phyloP scores from a whole-genome alignment of 2,329 filamentous ascomycete species.

The Polytolypa hystricis region DNA sequence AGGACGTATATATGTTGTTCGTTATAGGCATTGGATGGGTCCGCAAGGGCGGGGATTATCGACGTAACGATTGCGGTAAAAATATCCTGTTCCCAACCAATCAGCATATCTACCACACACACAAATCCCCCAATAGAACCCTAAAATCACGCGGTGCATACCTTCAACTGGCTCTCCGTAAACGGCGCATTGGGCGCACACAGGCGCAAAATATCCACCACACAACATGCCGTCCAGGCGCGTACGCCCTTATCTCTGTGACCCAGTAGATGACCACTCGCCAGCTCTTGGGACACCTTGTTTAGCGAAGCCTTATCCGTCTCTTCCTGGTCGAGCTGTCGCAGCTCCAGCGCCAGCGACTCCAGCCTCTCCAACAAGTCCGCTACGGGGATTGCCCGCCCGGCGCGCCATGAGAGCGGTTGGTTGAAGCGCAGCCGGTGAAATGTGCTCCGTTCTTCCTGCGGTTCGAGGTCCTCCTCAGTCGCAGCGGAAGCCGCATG shows the following conservation, averaged over 20 bases:
- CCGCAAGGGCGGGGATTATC: slow-evolving; percentile 72
- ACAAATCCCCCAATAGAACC: not conserved
- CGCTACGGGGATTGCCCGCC: slow-evolving; percentile 73
- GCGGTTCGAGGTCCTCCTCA: slow-evolving; percentile 18
- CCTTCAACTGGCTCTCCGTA: slow-evolving; percentile 80
- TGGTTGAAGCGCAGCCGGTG: slow-evolving; percentile 64
- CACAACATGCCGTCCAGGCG: slow-evolving; percentile 76
- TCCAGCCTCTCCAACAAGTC: slow-evolving; percentile 75
- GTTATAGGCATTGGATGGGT: slow-evolving; percentile 83
- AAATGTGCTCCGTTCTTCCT: slow-evolving; percentile 24
- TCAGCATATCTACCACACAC: slow-evolving; percentile 8
- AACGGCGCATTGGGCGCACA: slow-evolving; percentile 94
- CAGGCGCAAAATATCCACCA: slow-evolving; percentile 85
- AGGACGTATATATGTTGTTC: slow-evolving; percentile 87
- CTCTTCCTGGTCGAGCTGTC: slow-evolving; percentile 76
- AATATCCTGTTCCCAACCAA: slow-evolving; percentile 56
- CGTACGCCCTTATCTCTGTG: slow-evolving; percentile 93
- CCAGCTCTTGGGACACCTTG: slow-evolving; percentile 75
- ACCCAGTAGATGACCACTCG: slow-evolving; percentile 65
- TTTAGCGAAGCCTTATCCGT: slow-evolving; percentile 72
- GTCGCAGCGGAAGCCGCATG: slow-evolving; percentile 23
- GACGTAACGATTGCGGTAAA: slow-evolving; percentile 79
- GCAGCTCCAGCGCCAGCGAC: slow-evolving; percentile 68
- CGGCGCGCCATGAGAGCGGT: slow-evolving; percentile 79
- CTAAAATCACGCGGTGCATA: slow-evolving; percentile 28